Evolutionary conservation across 176 grass and related monocot species (phyloP).

Genomic region (Sorghum bicolor): DNA sequence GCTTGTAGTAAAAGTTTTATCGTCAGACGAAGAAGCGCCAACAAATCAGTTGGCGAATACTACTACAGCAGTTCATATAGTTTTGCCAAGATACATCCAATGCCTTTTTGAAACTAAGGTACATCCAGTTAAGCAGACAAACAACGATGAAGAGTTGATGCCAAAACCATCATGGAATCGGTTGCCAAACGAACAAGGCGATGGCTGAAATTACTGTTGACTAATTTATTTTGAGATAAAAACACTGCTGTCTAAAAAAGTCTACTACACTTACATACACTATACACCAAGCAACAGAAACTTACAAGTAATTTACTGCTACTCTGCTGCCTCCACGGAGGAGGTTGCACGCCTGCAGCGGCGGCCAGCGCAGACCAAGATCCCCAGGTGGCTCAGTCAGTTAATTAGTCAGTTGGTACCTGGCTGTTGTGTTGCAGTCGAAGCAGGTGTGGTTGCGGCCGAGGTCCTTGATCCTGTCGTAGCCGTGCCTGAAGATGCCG

Average conservation of each 20-base stretch:
- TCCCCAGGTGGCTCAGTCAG: not conserved
- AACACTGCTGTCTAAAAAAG: too few species aligned
- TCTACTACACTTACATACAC: too few species aligned
- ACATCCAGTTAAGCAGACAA: not conserved
- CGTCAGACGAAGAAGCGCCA: too few species aligned
- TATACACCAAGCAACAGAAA: not conserved
- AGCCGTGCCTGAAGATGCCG: conserved; percentile 56
- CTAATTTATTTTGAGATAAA: too few species aligned
- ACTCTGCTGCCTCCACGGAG: not conserved
- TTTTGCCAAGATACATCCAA: not conserved
- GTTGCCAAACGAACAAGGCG: too few species aligned
- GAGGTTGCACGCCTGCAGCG: too few species aligned
- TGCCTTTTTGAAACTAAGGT: too few species aligned
- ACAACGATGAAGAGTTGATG: not conserved
- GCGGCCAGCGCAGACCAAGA: not conserved
- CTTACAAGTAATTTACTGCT: not conserved
- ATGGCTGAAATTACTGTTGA: too few species aligned
- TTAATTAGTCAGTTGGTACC: not conserved
- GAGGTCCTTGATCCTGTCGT: conserved; percentile 27
- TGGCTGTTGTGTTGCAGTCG: conserved; percentile 29
- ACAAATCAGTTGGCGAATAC: too few species aligned
- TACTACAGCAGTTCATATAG: too few species aligned
- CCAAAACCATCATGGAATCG: not conserved
- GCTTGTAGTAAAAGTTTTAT: too few species aligned
- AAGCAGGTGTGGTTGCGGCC: conserved; percentile 53